Base-by-base conservation (phyloP, 139 green algal species). In the Micractinium conductrix region DNA sequence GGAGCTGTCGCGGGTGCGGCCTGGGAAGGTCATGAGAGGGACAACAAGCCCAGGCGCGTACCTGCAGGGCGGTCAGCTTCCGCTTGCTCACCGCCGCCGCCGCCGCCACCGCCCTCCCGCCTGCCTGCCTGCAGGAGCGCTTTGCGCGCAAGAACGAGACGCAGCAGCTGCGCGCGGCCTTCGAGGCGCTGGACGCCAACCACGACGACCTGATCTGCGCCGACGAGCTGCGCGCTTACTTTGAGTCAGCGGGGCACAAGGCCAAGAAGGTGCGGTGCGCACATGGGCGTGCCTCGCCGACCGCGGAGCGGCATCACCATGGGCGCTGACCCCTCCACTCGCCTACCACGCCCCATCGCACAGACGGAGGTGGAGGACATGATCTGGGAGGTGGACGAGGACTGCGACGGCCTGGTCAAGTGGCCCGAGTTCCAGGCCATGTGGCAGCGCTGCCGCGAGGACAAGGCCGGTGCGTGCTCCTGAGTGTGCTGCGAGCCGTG, bases 301-400 rank as follows among this genome's bases (percentile, higher is more conserved):
- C 62, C 62, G 62, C 24, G 26, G n/a, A 4, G 28, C 5, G 9
- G 22, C 44, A 40, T 42, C 42, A 7, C 21, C 24, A 2, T 26
- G 19, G 24, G 8, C 42, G 24, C 2, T 16, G 19, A 17, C 2
- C 8, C 7, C 1, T 10, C 71, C 42, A 26, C 16, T 19, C 0
- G 0, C 28, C 5, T 40, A 17, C 71, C 43, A 24, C 0, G 8
- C 42, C 17, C n/a, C 0, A 44, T 38, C 43, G 4, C 87, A 83
- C 87, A 94, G 91, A 85, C 89, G 4, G 96, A 98, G 48, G 89
- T 98, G 30, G 93, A 98, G 72, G 95, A 98, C 90, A 97, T 98
- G 90, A 98, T 99, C 73, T 99, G 96, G 96, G 96, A 99, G 85
- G 95, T 98, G n/a, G 96, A 99, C 78, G 96, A 98, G 87, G 96